These are phyloP conservation scores for Cladosporium sphaerospermum DNA, from an alignment of 2,329 filamentous ascomycete genomes.

Conservation along the genomic window DNA sequence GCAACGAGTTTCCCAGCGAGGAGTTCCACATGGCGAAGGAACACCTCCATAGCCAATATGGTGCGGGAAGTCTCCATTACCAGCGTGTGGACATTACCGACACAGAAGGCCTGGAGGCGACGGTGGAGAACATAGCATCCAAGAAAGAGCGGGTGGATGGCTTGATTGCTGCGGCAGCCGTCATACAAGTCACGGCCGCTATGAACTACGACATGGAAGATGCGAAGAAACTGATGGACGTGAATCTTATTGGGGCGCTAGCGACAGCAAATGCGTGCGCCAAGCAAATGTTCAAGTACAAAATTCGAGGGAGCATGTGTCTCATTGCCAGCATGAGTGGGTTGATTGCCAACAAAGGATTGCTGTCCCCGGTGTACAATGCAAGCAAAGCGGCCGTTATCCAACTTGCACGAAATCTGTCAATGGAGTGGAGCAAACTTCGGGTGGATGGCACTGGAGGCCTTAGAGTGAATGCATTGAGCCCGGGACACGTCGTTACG, in stretches of 20 bases:
- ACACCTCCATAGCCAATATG: conserved; percentile 29
- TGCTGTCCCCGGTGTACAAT: conserved; percentile 36
- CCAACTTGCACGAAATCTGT: conserved; percentile 46
- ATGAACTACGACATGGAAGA: conserved; percentile 31
- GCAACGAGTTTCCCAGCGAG: conserved; percentile 37
- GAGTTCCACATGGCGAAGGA: conserved; percentile 38
- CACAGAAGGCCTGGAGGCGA: conserved; percentile 28
- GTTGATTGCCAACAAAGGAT: neutral
- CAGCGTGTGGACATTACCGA: conserved; percentile 42
- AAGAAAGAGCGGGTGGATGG: conserved; percentile 25
- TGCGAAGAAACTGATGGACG: conserved; percentile 34
- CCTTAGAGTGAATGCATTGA: conserved; percentile 29
- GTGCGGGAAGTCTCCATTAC: conserved; percentile 40
- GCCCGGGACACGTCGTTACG: conserved; percentile 30
- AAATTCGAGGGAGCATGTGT: conserved; percentile 37
- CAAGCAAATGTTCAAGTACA: conserved; percentile 43
- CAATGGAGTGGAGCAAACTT: conserved; percentile 43
- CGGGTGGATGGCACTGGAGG: conserved; percentile 20
- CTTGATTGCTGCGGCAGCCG: conserved; percentile 25
- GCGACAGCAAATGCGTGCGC: conserved; percentile 43
- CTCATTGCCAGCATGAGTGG: conserved; percentile 35
- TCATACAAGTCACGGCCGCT: conserved; percentile 24
- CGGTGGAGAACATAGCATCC: conserved; percentile 23
- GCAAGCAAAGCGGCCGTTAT: conserved; percentile 52
- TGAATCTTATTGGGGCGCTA: conserved; percentile 47